phyloP scores from a whole-genome alignment of 2,329 filamentous ascomycete genomes.

The Arthrobotrys sinensis region DNA sequence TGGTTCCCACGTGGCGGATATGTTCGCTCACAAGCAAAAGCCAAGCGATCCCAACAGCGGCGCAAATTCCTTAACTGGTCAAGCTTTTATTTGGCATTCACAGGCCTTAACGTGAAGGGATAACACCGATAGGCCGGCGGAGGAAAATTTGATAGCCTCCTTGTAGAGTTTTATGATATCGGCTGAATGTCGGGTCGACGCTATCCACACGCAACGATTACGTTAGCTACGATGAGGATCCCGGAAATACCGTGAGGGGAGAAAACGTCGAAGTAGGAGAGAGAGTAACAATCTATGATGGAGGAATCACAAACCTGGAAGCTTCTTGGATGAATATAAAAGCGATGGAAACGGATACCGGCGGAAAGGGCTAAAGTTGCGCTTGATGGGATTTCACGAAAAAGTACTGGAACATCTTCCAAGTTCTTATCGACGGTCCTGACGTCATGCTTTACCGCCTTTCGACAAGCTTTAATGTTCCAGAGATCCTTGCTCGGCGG shows the following conservation, averaged over 20 bases:
- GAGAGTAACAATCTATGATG: background rate
- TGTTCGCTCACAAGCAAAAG: slow-evolving; percentile 24
- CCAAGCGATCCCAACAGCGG: slow-evolving; percentile 15
- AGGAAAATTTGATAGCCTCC: background rate
- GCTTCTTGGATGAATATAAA: slow-evolving; percentile 25
- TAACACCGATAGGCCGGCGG: background rate
- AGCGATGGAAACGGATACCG: slow-evolving; percentile 32
- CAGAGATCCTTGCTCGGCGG: slow-evolving; percentile 32
- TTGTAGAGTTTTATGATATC: slow-evolving; percentile 7
- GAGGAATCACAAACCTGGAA: background rate
- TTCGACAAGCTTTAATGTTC: slow-evolving; percentile 24
- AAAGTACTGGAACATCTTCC: too few relatives aligned
- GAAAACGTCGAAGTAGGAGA: background rate
- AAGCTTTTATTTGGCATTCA: background rate
- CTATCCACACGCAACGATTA: background rate
- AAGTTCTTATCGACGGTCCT: background rate
- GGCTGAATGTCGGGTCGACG: slow-evolving; percentile 5
- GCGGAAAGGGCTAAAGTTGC: slow-evolving; percentile 13
- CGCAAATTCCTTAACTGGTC: slow-evolving; percentile 1
- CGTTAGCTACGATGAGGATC: background rate
- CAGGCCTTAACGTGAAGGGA: background rate
- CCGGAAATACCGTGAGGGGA: background rate
- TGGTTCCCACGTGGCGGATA: slow-evolving; percentile 16
- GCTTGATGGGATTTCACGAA: background rate
- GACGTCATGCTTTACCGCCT: slow-evolving; percentile 29